A percentile compares a stretch with the other conserved stretches of the same genome.
Evolutionary conservation across 2,329 filamentous ascomycete genomes (phyloP).

Genomic region (Reticulascus tulasneorum): DNA sequence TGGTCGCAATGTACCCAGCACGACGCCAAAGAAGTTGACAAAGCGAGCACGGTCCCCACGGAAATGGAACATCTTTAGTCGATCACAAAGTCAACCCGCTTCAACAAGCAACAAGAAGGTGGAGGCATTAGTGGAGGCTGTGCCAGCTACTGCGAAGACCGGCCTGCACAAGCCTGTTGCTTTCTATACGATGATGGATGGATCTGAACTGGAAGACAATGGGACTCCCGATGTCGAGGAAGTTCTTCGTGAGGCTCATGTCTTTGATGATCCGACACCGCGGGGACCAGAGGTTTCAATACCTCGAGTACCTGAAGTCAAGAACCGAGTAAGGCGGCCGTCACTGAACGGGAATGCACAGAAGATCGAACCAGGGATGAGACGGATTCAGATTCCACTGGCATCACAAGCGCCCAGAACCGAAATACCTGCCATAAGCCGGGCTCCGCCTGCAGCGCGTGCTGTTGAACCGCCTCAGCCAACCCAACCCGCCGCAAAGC

Average conservation of each 20-base stretch:
- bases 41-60: conserved; percentile 53
- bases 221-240: conserved; percentile 35
- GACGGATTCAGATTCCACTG: too few relatives aligned
- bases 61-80: conserved; percentile 62
- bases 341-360: conserved; percentile 7
- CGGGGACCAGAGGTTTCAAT: too few relatives aligned
- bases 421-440: conserved; percentile 7
- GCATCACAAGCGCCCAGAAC: conserved; percentile 11
- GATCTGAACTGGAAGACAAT: conserved; percentile 49
- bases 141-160: conserved; percentile 41
- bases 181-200: conserved; percentile 61
- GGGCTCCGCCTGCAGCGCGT: conserved; percentile 9
- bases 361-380: too few relatives aligned
- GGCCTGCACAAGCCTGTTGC: conserved; percentile 50
- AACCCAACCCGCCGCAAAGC: conserved; percentile 3
- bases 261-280: conserved; percentile 20
- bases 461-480: conserved; percentile 10
- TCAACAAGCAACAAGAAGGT: conserved; percentile 30
- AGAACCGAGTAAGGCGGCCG: conserved; percentile 6
- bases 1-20: conserved; percentile 23
- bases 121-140: conserved; percentile 28
- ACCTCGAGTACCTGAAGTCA: too few relatives aligned
- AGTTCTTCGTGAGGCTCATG: conserved; percentile 47
- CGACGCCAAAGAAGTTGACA: conserved; percentile 48
- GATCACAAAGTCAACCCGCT: conserved; percentile 45